A percentile compares a stretch with the other conserved stretches of the same genome.
phyloP scores from a whole-genome alignment of 2,329 filamentous ascomycete genomes.

The Verticillium zaregamsianum region DNA sequence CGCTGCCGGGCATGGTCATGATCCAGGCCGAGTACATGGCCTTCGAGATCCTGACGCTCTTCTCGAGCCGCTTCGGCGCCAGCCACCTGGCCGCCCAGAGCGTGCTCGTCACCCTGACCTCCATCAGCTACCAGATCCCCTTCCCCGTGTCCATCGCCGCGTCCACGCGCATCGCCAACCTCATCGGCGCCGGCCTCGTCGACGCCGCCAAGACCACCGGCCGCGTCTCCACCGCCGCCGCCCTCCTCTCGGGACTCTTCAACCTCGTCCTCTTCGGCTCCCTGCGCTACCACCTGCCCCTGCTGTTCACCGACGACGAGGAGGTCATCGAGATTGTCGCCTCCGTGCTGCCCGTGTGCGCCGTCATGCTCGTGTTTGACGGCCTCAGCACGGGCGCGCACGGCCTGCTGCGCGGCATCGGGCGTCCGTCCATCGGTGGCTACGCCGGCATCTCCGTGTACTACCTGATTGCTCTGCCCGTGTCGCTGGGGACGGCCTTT shows the following conservation, averaged over 20 bases:
- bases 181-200: conserved; percentile 82
- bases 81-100: conserved; percentile 84
- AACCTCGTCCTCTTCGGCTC: conserved; percentile 68
- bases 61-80: conserved; percentile 73
- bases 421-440: conserved; percentile 83
- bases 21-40: conserved; percentile 90
- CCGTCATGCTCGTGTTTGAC: conserved; percentile 88
- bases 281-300: conserved; percentile 69
- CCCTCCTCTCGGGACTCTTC: conserved; percentile 68
- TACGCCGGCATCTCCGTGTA: conserved; percentile 85
- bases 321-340: conserved; percentile 68
- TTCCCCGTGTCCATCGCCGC: conserved; percentile 88
- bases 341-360: conserved; percentile 71
- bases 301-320: conserved; percentile 71
- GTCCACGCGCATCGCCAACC: conserved; percentile 83
- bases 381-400: conserved; percentile 74
- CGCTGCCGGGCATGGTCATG: conserved; percentile 88
- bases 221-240: conserved; percentile 66
- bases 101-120: conserved; percentile 72
- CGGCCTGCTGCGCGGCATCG: conserved; percentile 80
- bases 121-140: conserved; percentile 84
- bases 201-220: conserved; percentile 76
- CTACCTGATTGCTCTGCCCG: conserved; percentile 80
- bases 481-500: conserved; percentile 76
- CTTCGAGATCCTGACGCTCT: conserved; percentile 87